These are phyloP conservation scores for Solanum hybrid DNA, from an alignment of 305 asterid species.

Conservation along the genomic window DNA sequence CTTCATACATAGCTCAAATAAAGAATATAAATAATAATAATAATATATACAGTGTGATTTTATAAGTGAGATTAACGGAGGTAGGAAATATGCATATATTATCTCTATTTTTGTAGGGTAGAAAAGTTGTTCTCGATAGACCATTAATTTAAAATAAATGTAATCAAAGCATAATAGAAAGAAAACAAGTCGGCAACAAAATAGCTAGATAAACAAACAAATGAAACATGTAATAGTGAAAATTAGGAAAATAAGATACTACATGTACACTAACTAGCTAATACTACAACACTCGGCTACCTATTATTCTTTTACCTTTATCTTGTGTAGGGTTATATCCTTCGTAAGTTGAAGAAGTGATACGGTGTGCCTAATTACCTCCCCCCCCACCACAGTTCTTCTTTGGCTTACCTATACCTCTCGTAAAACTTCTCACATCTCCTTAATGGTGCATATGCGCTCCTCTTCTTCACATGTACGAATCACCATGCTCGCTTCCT, in stretches of 20 bases:
- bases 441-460: not conserved
- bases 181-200: not conserved
- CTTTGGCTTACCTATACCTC: not conserved
- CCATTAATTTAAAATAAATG: not conserved
- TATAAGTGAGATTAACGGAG: too few species aligned
- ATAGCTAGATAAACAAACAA: not conserved
- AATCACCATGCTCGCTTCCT: not conserved
- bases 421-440: not conserved
- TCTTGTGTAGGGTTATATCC: not conserved
- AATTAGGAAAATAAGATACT: not conserved
- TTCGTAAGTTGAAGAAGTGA: not conserved
- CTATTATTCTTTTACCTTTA: not conserved
- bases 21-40: not conserved
- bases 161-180: not conserved
- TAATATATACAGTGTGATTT: not conserved
- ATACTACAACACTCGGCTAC: not conserved
- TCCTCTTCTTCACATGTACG: not conserved
- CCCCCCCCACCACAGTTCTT: not conserved
- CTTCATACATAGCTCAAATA: not conserved
- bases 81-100: too few species aligned
- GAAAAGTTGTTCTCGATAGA: not conserved
- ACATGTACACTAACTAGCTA: not conserved
- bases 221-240: not conserved
- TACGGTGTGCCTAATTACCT: not conserved
- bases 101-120: not conserved